phyloP scores from a whole-genome alignment of 2,329 filamentous ascomycete species.

The Fusarium sp. region DNA sequence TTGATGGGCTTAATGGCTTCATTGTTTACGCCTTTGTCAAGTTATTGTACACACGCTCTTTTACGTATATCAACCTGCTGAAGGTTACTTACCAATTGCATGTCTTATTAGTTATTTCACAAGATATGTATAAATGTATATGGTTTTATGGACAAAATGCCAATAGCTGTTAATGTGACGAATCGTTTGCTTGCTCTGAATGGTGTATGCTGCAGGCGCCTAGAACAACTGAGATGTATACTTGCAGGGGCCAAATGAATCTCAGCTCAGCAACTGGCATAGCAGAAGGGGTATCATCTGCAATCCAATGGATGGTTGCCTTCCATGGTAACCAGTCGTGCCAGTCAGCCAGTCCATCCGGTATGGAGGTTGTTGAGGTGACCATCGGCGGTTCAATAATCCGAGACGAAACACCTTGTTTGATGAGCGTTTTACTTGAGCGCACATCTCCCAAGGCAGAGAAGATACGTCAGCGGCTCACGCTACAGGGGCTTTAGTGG shows the following conservation, averaged over 20 bases:
- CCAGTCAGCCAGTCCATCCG: not conserved
- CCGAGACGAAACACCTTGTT: not conserved
- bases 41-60: not conserved
- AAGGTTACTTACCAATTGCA: not conserved
- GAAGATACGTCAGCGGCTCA: conserved; percentile 32
- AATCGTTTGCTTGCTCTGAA: not conserved
- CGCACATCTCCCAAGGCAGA: conserved; percentile 4
- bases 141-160: not conserved
- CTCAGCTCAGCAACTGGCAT: not conserved
- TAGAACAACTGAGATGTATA: not conserved
- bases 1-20: conserved; percentile 7
- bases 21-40: not conserved
- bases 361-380: not conserved
- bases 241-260: too few species aligned
- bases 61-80: not conserved
- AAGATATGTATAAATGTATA: not conserved
- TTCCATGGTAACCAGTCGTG: not conserved
- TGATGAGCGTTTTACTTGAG: conserved; percentile 4
- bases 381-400: not conserved
- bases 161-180: not conserved
- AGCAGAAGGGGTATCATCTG: not conserved
- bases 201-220: not conserved
- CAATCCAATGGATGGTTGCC: not conserved
- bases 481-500: conserved; percentile 12
- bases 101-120: not conserved